A percentile compares a stretch with the other conserved stretches of the same genome.
phyloP scores from a whole-genome alignment of 2,329 filamentous ascomycete genomes.

The Phoma sp. region DNA sequence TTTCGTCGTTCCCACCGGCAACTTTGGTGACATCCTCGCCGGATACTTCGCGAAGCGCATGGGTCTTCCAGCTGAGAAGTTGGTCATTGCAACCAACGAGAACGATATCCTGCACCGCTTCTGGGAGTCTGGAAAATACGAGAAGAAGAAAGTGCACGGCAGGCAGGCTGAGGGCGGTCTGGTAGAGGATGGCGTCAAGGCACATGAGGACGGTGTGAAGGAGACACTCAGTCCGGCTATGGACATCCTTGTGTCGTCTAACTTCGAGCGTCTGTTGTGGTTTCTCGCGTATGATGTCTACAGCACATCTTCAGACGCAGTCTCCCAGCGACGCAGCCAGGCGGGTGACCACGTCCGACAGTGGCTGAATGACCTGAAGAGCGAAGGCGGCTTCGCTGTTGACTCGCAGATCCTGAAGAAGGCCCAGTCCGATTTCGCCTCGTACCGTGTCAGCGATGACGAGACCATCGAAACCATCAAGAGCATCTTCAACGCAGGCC shows the following conservation, averaged over 20 bases:
- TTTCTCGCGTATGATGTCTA: slow-evolving; percentile 73
- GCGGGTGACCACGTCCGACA: slow-evolving; percentile 74
- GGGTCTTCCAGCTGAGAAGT: slow-evolving; percentile 86
- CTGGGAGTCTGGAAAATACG: slow-evolving; percentile 88
- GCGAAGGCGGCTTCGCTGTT: slow-evolving; percentile 81
- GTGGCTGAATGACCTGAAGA: slow-evolving; percentile 84
- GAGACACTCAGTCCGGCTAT: slow-evolving; percentile 94
- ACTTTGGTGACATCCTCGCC: slow-evolving; percentile 93
- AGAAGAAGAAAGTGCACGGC: slow-evolving; percentile 75
- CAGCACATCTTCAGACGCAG: slow-evolving; percentile 47
- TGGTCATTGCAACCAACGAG: slow-evolving; percentile 93
- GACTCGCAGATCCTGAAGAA: slow-evolving; percentile 73
- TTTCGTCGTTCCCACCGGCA: slow-evolving; percentile 91
- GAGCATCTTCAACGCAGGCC: slow-evolving; percentile 56
- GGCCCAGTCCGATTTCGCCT: slow-evolving; percentile 79
- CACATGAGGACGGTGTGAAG: slow-evolving; percentile 76
- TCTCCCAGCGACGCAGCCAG: slow-evolving; percentile 55
- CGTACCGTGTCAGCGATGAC: slow-evolving; percentile 70
- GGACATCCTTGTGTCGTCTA: slow-evolving; percentile 96
- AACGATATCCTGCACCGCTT: slow-evolving; percentile 97
- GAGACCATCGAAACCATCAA: slow-evolving; percentile 58
- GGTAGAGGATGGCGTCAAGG: slow-evolving; percentile 63
- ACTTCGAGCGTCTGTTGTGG: slow-evolving; percentile 96
- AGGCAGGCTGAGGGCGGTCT: slow-evolving; percentile 63
- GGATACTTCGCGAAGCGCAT: slow-evolving; percentile 92